These are phyloP conservation scores for Canavalia gladiata DNA, from an alignment of 306 rosid species.

Conservation along the genomic window DNA sequence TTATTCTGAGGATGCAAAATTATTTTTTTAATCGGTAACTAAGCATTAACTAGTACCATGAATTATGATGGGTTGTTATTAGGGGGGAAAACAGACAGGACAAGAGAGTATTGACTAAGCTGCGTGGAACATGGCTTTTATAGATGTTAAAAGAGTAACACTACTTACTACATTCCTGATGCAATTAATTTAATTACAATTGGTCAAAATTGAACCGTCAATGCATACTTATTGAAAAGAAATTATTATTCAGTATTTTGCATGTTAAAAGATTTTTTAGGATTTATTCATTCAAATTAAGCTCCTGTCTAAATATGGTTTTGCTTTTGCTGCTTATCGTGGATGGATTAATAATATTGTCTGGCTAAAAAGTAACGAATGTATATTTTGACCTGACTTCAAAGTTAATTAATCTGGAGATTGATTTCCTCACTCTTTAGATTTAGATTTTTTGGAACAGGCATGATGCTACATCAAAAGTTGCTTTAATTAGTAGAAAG, in stretches of 20 bases:
- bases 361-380: neutral
- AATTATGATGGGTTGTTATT: too few species aligned
- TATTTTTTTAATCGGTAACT: too few species aligned
- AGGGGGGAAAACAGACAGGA: neutral
- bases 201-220: neutral
- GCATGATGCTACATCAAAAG: neutral
- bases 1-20: too few species aligned
- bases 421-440: neutral
- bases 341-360: conserved; percentile 14
- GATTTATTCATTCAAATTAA: neutral
- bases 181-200: neutral
- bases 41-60: too few species aligned
- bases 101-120: neutral
- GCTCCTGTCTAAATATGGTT: neutral
- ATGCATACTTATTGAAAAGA: neutral
- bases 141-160: neutral
- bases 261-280: neutral
- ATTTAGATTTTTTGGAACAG: neutral
- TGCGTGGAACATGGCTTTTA: neutral
- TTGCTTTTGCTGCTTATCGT: neutral
- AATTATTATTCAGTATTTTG: neutral
- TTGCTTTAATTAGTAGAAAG: conserved; percentile 20
- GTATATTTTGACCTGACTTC: neutral
- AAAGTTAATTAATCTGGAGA: neutral
- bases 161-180: neutral